Base-by-base conservation (phyloP, 2,329 filamentous ascomycete genomes). In the Calonectria pseudoturangicola region DNA sequence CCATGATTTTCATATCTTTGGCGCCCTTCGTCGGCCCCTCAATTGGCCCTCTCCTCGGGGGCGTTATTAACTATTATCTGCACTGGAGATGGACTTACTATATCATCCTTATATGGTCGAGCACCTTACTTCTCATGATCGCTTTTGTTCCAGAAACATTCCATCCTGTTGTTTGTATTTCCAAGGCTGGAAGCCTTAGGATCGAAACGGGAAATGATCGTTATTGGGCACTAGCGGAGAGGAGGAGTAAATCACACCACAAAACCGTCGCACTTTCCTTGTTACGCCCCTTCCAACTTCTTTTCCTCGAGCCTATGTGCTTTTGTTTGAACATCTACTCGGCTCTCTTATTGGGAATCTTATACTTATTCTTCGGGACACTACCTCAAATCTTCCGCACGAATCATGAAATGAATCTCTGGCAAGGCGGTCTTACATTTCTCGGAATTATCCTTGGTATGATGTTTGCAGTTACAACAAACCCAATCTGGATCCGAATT, bases 311-410 rank as follows among this genome's bases (percentile, higher is more conserved):
- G 84, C 94, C 93, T 50, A 97, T 98, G 94, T 93, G 92, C 70
- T 85, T 95, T 67, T 90, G 92, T 70, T 89, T 97, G 25, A 95
- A 94, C 81, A 84, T 96, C 13, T 94, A 95, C 77, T 94, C 93
- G 0, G 94, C 94, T n/a, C 90, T 97, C 58, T 85, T 97, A 10
- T 86, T 97, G 3, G 95, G 95, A 1, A 92, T 96, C 27, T 84
- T 97, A 0, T 97, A 97, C 81, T 89, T 97, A 4, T 97, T 96
- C 85, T 96, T 96, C 80, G 94, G 94, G 9, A 94, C 95, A 0
- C 96, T 97, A 75, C 89, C 92, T 2, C 85, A 96, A n/a, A 91
- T 97, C 9, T 97, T 97, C 80, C 82, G 88, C 28, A 89, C 88
- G 41, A 92, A 93, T 39, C 92, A 96, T 81, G 91, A 89, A 6